A percentile compares a stretch with the other conserved stretches of the same genome.
Evolutionary conservation across 2,329 filamentous ascomycete species (phyloP).

Genomic region (Fusarium armeniacum): DNA sequence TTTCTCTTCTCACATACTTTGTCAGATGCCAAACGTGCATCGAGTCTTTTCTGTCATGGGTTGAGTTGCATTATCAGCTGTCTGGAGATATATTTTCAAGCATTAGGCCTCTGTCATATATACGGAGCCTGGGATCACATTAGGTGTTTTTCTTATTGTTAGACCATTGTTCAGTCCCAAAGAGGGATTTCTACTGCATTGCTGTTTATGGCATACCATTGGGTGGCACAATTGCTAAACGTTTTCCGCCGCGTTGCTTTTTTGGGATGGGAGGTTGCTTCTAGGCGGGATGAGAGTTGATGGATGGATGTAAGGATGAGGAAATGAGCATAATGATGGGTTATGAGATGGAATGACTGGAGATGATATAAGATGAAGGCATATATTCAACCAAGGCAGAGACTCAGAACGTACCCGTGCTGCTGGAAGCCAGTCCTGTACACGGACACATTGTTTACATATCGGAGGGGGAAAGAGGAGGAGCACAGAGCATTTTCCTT

Average conservation of each 20-base stretch:
- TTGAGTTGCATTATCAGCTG: constrained; percentile 37
- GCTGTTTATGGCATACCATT: constrained; percentile 31
- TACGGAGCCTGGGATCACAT: constrained; percentile 26
- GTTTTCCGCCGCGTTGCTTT: constrained; percentile 23
- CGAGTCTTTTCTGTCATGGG: constrained; percentile 24
- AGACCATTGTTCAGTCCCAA: constrained; percentile 41
- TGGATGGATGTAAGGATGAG: constrained; percentile 35
- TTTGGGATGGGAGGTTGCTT: constrained; percentile 27
- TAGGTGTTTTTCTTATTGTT: constrained; percentile 43
- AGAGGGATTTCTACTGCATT: constrained; percentile 33
- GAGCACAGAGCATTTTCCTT: constrained; percentile 36
- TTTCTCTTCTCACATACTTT: constrained; percentile 39
- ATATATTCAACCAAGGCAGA: constrained; percentile 16
- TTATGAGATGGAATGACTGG: constrained; percentile 32
- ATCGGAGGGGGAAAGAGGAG: constrained; percentile 20
- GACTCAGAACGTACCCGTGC: constrained; percentile 15
- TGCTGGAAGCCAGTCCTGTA: constrained; percentile 23
- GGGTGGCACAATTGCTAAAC: constrained; percentile 42
- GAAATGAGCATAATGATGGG: constrained; percentile 41
- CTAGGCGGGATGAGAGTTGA: constrained; percentile 31
- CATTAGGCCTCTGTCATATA: constrained; percentile 24
- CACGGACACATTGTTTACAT: constrained; percentile 28
- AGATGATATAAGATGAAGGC: constrained; percentile 24
- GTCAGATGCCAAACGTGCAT: constrained; percentile 40
- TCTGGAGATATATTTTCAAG: constrained; percentile 41